Base-by-base conservation (phyloP, 331 rosid species). In the Dryas integrifolia region DNA sequence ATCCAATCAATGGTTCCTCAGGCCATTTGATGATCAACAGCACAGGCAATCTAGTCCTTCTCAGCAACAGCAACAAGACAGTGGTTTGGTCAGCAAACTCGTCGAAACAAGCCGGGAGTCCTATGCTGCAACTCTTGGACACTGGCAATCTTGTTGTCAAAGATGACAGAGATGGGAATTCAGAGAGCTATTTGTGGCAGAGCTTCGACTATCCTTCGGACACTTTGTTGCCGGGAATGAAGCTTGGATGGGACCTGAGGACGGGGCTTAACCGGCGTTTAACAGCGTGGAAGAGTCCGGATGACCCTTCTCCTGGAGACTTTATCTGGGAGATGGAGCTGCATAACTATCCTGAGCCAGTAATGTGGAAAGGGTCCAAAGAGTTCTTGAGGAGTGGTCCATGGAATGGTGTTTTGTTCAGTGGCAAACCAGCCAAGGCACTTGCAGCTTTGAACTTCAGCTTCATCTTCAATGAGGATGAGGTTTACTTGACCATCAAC, bases 231-330 rank as follows among this genome's bases (percentile, higher is more conserved):
- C 67, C 88, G 3, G 87, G 82, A 3, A 88, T 88, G 92, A 91
- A 85, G 65, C 43, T 84, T n/a, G 97, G 97, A 4, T 82, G 84
- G 84, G 87, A 91, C 80, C 69, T 73, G n/a, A 76, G 52, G 39
- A 82, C 66, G 2, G 47, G 81, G 2, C 57, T 82, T 1, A 75
- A 75, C 16, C 76, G 81, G 49, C 76, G 60, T 10, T 3, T 77
- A 24, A 62, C 77, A 3, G 72, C 81, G 2, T 87, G 97, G 96
- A 87, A 74, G 72, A 85, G 70, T 61, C 26, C 26, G 2, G 77
- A 85, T n/a, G 91, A 91, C 71, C 90, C 90, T 6, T 76, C 91
- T 24, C 92, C 89, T 3, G 87, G 92, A 30, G 81, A 76, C 56
- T 67, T 79, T 3, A 56, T 74, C 0, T 83, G 72, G 76, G 76